Percentiles rank a stretch among this genome's conserved stretches.
phyloP scores from a whole-genome alignment of 805 yeast species.

The Candida mattraensis region DNA sequence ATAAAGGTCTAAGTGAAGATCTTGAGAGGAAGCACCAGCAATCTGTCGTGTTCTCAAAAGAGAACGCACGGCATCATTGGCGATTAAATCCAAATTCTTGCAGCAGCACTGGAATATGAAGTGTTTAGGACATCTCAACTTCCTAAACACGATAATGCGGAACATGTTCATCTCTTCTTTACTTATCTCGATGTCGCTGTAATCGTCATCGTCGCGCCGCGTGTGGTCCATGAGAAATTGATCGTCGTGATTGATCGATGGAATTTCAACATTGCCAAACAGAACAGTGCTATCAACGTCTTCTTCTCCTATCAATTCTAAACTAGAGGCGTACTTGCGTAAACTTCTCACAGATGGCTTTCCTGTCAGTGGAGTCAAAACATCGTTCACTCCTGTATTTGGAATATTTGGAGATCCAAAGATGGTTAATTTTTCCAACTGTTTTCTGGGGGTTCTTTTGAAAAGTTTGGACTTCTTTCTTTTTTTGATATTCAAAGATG shows the following conservation, averaged over 20 bases:
- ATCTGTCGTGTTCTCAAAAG: too few relatives aligned
- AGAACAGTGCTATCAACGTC: constrained; percentile 8
- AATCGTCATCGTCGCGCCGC: constrained; percentile 6
- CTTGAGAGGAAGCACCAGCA: too few relatives aligned
- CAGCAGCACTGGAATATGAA: constrained; percentile 28
- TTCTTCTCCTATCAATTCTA: constrained; percentile 23
- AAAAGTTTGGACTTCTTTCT: constrained; percentile 27
- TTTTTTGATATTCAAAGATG: constrained; percentile 27
- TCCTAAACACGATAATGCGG: constrained; percentile 21
- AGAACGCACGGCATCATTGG: constrained; percentile 9
- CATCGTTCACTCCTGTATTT: constrained; percentile 7
- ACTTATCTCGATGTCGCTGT: constrained; percentile 19
- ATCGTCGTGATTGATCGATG: too few relatives aligned
- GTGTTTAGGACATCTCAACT: constrained; percentile 29
- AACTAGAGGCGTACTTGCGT: constrained; percentile 22
- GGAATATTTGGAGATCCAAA: constrained; percentile 26
- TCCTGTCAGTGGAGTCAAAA: constrained; percentile 2
- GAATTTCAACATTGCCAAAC: not conserved
- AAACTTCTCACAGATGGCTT: constrained; percentile 21
- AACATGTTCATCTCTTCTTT: constrained; percentile 29
- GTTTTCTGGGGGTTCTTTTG: constrained; percentile 27
- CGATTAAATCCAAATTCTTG: constrained; percentile 12
- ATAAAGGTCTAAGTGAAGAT: too few relatives aligned
- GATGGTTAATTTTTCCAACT: constrained; percentile 24
- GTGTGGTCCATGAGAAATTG: constrained; percentile 1